A percentile compares a stretch with the other conserved stretches of the same genome.
Evolutionary conservation across 2,329 filamentous ascomycete species (phyloP).

Genomic region (Amesomyces nigricolor): DNA sequence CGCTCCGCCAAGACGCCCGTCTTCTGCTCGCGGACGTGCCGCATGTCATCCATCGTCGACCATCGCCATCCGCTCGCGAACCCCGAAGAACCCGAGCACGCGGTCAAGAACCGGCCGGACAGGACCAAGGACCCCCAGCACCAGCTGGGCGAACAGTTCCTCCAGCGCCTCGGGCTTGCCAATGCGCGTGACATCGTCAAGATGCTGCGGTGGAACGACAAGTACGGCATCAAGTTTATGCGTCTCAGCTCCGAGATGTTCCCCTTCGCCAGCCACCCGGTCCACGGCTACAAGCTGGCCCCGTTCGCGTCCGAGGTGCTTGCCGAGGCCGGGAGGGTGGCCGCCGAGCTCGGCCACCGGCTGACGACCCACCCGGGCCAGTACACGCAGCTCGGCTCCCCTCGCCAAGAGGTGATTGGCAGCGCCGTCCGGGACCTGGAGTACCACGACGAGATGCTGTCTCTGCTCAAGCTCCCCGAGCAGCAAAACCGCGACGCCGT

Average conservation of each 20-base stretch:
- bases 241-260: constrained; percentile 95
- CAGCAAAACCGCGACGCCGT: constrained; percentile 81
- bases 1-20: constrained; percentile 75
- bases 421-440: constrained; percentile 75
- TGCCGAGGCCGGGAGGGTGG: constrained; percentile 68
- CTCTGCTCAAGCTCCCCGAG: constrained; percentile 66
- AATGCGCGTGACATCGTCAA: constrained; percentile 81
- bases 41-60: constrained; percentile 83
- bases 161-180: constrained; percentile 70
- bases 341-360: constrained; percentile 73
- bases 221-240: constrained; percentile 87
- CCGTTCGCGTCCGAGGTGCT: constrained; percentile 77
- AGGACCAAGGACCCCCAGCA: constrained; percentile 61
- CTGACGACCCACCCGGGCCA: constrained; percentile 88
- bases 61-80: constrained; percentile 77
- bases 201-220: constrained; percentile 87
- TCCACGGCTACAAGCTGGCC: constrained; percentile 78
- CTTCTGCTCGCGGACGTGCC: constrained; percentile 86
- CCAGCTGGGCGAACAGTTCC: constrained; percentile 62
- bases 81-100: constrained; percentile 68
- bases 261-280: constrained; percentile 83
- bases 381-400: constrained; percentile 88
- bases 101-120: constrained; percentile 82
- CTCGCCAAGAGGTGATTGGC: constrained; percentile 67
- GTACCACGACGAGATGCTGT: constrained; percentile 82